Conservation (phyloP, 305 asterid genomes). For the Vinca major region DNA sequence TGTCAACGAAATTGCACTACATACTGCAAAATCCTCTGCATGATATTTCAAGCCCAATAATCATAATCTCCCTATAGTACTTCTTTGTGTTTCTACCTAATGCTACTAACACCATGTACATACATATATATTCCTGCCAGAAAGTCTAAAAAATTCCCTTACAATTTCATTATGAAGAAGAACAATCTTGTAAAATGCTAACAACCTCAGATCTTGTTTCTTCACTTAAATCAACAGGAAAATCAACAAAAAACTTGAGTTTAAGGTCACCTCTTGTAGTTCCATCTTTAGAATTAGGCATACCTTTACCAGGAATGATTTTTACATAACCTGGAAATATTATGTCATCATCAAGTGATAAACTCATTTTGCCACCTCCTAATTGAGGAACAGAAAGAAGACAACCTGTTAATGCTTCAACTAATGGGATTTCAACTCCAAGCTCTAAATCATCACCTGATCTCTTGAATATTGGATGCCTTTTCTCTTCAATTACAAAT, state of each 20-base stretch:
- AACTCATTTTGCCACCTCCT: slow-evolving; percentile 54
- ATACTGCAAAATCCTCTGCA: too few relatives aligned
- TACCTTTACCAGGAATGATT: slow-evolving; percentile 68
- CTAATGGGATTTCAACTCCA: slow-evolving; percentile 71
- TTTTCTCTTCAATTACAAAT: slow-evolving; percentile 64
- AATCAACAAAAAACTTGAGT: slow-evolving; percentile 64
- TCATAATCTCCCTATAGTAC: neutral
- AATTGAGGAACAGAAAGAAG: slow-evolving; percentile 53
- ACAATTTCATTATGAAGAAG: slow-evolving; percentile 18
- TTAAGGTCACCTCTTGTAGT: slow-evolving; percentile 67
- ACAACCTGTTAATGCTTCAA: slow-evolving; percentile 85
- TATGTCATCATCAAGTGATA: slow-evolving; percentile 54
- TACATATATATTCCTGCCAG: neutral
- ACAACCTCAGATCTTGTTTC: slow-evolving; percentile 49
- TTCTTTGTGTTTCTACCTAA: slow-evolving; percentile 1
- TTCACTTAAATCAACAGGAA: slow-evolving; percentile 49
- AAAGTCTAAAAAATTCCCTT: neutral
- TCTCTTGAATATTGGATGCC: slow-evolving; percentile 55
- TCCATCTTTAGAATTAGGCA: slow-evolving; percentile 46
- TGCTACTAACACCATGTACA: slow-evolving; percentile 9
- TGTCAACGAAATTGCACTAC: too few relatives aligned
- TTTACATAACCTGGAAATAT: slow-evolving; percentile 75
- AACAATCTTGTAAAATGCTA: slow-evolving; percentile 40
- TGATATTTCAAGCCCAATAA: too few relatives aligned
- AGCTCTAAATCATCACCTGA: slow-evolving; percentile 70